phyloP scores from a whole-genome alignment of 192 early-diverging fungal genomes.

The Umbelopsis sp. region DNA sequence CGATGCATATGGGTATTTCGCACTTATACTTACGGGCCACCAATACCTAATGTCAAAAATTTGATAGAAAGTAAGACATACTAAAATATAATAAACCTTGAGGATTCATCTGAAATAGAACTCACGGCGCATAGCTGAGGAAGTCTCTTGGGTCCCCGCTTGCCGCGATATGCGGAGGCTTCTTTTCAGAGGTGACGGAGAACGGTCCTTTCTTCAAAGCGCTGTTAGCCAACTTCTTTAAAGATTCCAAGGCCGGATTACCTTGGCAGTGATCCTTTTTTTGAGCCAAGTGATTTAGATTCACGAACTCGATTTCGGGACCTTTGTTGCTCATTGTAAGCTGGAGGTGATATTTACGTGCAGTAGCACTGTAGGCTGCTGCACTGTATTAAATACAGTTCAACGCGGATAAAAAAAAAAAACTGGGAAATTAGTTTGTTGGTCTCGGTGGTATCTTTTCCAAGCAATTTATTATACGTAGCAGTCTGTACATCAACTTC shows the following conservation, averaged over 20 bases:
- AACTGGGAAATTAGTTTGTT: background rate
- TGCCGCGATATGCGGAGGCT: slow-evolving; percentile 26
- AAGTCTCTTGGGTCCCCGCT: slow-evolving; percentile 33
- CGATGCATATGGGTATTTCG: background rate
- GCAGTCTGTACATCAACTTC: slow-evolving; percentile 9
- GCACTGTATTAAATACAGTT: too few relatives aligned
- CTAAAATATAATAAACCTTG: background rate
- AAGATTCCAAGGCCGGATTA: background rate
- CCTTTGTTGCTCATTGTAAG: slow-evolving; percentile 5
- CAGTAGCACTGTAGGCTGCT: background rate
- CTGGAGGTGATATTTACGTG: background rate
- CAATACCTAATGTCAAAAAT: slow-evolving; percentile 21
- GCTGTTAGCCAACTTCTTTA: slow-evolving; percentile 29
- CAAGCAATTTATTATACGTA: slow-evolving; percentile 14
- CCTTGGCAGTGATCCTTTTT: background rate
- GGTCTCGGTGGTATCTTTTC: background rate
- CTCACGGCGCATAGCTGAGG: slow-evolving; percentile 39
- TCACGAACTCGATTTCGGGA: slow-evolving; percentile 10
- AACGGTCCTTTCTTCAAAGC: slow-evolving; percentile 35
- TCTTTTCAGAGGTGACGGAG: slow-evolving; percentile 23
- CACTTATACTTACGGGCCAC: slow-evolving; percentile 25
- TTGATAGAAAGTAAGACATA: background rate
- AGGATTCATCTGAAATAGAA: background rate
- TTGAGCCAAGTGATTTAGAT: background rate
- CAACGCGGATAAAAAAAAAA: too few relatives aligned